These are phyloP conservation scores for Saccharum officinarum DNA, from an alignment of 176 grass and related monocot species.

Conservation along the genomic window DNA sequence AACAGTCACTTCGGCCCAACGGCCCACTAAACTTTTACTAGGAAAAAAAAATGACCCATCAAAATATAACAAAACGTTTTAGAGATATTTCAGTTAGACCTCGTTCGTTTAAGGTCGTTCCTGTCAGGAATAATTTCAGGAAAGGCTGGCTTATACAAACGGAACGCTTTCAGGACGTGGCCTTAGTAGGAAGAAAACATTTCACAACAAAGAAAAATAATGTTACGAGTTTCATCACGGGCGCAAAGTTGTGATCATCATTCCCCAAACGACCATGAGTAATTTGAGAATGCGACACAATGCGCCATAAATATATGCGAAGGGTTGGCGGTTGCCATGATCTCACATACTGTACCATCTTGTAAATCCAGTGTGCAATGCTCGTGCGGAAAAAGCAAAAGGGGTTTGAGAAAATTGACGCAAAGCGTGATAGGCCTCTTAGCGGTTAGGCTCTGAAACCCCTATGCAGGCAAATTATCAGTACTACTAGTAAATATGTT, in stretches of 20 bases:
- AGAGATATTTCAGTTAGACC: not conserved
- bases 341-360: not conserved
- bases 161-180: no score
- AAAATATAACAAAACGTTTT: not conserved
- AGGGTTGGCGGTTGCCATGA: no score
- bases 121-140: no score
- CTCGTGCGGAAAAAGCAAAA: not conserved
- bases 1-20: not conserved
- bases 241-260: no score
- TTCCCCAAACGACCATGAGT: not conserved
- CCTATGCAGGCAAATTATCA: not conserved
- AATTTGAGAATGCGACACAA: not conserved
- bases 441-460: not conserved
- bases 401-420: not conserved
- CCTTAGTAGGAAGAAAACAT: no score
- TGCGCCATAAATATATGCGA: not conserved
- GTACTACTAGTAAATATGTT: no score
- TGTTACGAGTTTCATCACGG: no score
- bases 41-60: not conserved
- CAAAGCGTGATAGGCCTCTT: not conserved
- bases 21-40: not conserved
- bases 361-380: not conserved
- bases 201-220: no score
- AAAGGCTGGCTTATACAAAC: no score
- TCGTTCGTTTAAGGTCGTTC: no score